Conservation (phyloP, 75 land plant genomes). For the Isoetes taiwanensis region DNA sequence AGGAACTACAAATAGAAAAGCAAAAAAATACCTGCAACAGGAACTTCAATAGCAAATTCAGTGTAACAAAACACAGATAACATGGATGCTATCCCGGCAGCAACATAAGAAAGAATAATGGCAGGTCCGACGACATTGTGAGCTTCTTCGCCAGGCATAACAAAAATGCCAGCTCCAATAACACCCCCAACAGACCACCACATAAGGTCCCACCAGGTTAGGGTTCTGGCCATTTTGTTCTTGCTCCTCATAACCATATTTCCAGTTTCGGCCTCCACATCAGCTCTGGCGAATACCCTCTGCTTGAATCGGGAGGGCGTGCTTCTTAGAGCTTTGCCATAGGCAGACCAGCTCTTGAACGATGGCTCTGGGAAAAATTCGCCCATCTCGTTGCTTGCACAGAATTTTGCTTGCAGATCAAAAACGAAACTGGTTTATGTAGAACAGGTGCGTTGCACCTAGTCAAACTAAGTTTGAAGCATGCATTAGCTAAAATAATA, state of each 20-base stretch:
- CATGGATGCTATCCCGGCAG: slow-evolving; percentile 70
- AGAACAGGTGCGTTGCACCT: no score
- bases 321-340: slow-evolving; percentile 35
- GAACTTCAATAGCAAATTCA: slow-evolving; percentile 76
- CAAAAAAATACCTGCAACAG: slow-evolving; percentile 48
- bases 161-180: slow-evolving; percentile 78
- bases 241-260: slow-evolving; percentile 27
- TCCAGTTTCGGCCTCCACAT: slow-evolving; percentile 28
- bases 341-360: slow-evolving; percentile 44
- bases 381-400: no score
- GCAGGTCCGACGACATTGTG: slow-evolving; percentile 54
- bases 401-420: no score
- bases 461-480: no score
- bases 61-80: slow-evolving; percentile 87
- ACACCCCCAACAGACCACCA: slow-evolving; percentile 77
- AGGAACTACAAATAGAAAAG: not conserved
- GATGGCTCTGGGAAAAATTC: slow-evolving; percentile 62
- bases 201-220: slow-evolving; percentile 79
- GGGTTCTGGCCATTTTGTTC: slow-evolving; percentile 40
- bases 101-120: slow-evolving; percentile 51
- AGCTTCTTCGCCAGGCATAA: slow-evolving; percentile 69
- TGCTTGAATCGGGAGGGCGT: slow-evolving; percentile 33
- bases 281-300: slow-evolving; percentile 39
- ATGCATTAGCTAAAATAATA: no score
- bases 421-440: no score